Conservation (phyloP, 345 rosid species). For the Hibiscus syriacus region DNA sequence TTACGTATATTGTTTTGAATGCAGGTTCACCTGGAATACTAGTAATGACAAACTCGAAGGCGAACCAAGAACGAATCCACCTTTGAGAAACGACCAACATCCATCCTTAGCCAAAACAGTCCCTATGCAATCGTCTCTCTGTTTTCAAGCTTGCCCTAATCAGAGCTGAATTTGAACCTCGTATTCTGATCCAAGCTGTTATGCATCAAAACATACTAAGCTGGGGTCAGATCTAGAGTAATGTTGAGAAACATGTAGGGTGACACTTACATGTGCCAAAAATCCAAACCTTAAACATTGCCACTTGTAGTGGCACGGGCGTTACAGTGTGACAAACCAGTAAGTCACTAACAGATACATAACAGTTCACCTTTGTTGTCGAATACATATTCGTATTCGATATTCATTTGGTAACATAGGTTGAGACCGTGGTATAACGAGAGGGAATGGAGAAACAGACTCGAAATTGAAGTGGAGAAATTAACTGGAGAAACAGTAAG, state of each 20-base stretch:
- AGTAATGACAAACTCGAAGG: slow-evolving; percentile 40
- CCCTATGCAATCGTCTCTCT: slow-evolving; percentile 54
- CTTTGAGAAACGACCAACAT: slow-evolving; percentile 97
- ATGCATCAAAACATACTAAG: neutral
- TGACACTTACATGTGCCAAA: neutral
- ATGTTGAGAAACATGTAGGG: neutral
- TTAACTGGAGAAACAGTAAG: slow-evolving; percentile 44
- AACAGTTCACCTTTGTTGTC: neutral
- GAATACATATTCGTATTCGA: neutral
- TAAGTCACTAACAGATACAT: neutral
- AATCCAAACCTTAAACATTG: neutral
- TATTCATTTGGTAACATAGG: neutral
- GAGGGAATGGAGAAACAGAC: slow-evolving; percentile 31
- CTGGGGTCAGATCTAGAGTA: no score
- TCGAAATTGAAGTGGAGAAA: neutral
- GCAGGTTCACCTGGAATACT: slow-evolving; percentile 41
- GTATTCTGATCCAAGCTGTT: slow-evolving; percentile 65
- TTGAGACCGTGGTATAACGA: neutral
- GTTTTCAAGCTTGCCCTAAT: slow-evolving; percentile 58
- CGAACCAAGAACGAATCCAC: slow-evolving; percentile 60
- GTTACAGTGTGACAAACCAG: neutral
- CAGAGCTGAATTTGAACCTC: slow-evolving; percentile 38
- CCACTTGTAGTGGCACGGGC: neutral
- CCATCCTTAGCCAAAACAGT: slow-evolving; percentile 52
- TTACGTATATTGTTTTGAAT: neutral